Base-by-base conservation (phyloP, 169 alveolate genomes). In the Plasmodium falciparum region DNA sequence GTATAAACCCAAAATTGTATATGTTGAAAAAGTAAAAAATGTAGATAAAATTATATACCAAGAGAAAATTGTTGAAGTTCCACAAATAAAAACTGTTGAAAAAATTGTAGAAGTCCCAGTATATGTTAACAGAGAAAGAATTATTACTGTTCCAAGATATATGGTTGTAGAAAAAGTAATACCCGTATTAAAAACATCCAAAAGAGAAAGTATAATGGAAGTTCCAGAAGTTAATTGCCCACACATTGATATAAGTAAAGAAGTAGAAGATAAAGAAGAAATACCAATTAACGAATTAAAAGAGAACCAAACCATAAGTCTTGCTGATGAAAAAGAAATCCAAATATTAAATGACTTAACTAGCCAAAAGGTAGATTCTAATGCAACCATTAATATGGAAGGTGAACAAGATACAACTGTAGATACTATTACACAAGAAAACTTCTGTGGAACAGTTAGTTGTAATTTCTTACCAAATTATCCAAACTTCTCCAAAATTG, bases 71-170 rank as follows among this genome's bases (percentile, higher is more conserved):
- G 89, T 95, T 62, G 97, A 95, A 93, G 97, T 95, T 8, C 97
- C 97, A 33, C 97, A 95, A 91, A 91, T 93, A 59, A 93, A 93
- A 72, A 92, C 93, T 73, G 93, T 95, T 43, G 97, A 95, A 88
- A 93, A 93, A 91, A 92, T 92, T 50, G 97, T 95, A 43, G 97
- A 95, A 61, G 97, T 95, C n/a, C 97, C 97, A 26, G 95, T 92
- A 56, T 73, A 92, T 73, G 96, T 93, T 24, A 70, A 91, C 54
- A 93, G 92, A 92, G 97, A 95, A 93, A 89, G 91, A 93, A 93
- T 95, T 22, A 93, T 95, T 49, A 91, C 89, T 72, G 96, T 90
- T 50, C 97, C 96, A 29, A 90, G 78, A 91, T 92, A 93, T 89
- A 94, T 94, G 96, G 88, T 94, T 71, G 95, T 94, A 63, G 96